Conservation (phyloP, 768 basidiomycete genomes). For the Pluteus cervinus region DNA sequence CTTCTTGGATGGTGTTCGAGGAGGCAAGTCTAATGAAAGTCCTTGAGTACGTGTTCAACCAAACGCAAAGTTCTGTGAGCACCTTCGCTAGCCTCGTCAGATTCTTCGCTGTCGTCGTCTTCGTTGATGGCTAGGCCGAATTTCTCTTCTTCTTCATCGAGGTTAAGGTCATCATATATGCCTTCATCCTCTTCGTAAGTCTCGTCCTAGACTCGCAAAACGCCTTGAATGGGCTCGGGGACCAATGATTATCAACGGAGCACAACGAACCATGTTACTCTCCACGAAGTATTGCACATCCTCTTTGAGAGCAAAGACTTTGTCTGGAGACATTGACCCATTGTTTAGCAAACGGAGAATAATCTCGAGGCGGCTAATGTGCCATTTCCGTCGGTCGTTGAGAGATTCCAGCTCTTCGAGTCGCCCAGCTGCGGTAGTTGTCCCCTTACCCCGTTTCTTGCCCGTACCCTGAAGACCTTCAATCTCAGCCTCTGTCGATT, state of each 20-base stretch:
- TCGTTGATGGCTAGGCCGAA: constrained; percentile 78
- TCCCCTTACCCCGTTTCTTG: constrained; percentile 81
- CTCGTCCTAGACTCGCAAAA: constrained; percentile 63
- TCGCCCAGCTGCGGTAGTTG: constrained; percentile 59
- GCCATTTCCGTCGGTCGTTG: constrained; percentile 96
- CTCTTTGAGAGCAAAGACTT: constrained; percentile 79
- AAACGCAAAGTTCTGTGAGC: constrained; percentile 9
- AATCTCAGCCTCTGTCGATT: constrained; percentile 91
- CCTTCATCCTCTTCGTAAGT: constrained; percentile 97
- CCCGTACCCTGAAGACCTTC: constrained; percentile 75
- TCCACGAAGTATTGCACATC: constrained; percentile 97
- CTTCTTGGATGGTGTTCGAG: constrained; percentile 65
- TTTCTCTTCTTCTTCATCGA: constrained; percentile 95
- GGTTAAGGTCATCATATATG: constrained; percentile 95
- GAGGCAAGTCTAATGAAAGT: constrained; percentile 45
- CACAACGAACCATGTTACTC: constrained; percentile 77
- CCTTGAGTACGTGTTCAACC: background rate
- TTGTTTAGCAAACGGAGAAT: constrained; percentile 92
- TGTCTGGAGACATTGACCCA: constrained; percentile 78
- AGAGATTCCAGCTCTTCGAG: constrained; percentile 79
- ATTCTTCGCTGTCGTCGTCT: constrained; percentile 74
- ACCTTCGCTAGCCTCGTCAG: constrained; percentile 73
- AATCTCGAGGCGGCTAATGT: constrained; percentile 87
- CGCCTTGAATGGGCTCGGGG: constrained; percentile 12
- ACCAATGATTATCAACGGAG: constrained; percentile 4